phyloP scores from a whole-genome alignment of 148 eudicot species.

The Rhododendron ferrugineum region DNA sequence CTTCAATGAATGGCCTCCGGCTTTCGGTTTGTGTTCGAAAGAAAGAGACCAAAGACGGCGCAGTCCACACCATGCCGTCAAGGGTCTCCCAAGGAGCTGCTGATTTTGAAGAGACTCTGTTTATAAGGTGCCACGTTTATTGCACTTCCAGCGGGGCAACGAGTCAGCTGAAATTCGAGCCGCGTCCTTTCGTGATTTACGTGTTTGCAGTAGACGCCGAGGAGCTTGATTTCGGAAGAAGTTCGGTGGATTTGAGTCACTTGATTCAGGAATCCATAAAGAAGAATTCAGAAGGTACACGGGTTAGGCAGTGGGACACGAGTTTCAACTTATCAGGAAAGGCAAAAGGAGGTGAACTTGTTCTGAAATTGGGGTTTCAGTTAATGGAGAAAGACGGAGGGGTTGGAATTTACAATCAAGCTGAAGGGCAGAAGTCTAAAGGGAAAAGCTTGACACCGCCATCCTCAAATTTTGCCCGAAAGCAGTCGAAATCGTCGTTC shows the following conservation, averaged over 20 bases:
- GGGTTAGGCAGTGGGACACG: slow-evolving; percentile 84
- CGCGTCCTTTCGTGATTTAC: slow-evolving; percentile 70
- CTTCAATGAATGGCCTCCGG: slow-evolving; percentile 91
- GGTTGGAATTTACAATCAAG: slow-evolving; percentile 50
- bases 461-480: slow-evolving; percentile 48
- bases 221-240: slow-evolving; percentile 82
- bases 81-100: slow-evolving; percentile 89
- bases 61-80: slow-evolving; percentile 92
- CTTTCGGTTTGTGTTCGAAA: slow-evolving; percentile 78
- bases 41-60: slow-evolving; percentile 84
- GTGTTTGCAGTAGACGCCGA: slow-evolving; percentile 74
- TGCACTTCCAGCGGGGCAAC: slow-evolving; percentile 39
- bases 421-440: slow-evolving; percentile 35
- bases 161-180: slow-evolving; percentile 50
- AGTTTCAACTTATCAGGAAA: slow-evolving; percentile 69
- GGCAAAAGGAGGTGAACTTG: slow-evolving; percentile 84
- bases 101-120: slow-evolving; percentile 89
- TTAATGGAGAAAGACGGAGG: slow-evolving; percentile 97
- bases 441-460: slow-evolving; percentile 1
- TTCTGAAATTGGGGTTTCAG: slow-evolving; percentile 78
- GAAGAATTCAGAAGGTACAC: slow-evolving; percentile 55
- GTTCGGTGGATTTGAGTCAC: slow-evolving; percentile 63
- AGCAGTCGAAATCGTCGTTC: slow-evolving; percentile 76
- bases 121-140: slow-evolving; percentile 76
- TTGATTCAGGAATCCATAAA: slow-evolving; percentile 74